A percentile compares a stretch with the other conserved stretches of the same genome.
phyloP scores from a whole-genome alignment of 2,329 filamentous ascomycete genomes.

The Ramularia endophylla region DNA sequence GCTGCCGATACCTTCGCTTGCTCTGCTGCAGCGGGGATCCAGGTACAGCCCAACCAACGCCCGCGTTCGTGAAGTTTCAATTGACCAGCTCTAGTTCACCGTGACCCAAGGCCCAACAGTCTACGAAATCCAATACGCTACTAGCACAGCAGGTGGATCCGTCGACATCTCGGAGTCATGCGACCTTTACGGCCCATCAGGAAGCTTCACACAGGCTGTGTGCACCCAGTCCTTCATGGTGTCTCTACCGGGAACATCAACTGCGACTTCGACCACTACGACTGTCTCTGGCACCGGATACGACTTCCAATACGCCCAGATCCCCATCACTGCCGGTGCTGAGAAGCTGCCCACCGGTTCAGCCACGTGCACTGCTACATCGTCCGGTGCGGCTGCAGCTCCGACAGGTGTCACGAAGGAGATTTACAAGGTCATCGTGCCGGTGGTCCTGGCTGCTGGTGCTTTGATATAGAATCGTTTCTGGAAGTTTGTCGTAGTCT shows the following conservation, averaged over 20 bases:
- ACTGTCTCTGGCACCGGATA: constrained; percentile 2
- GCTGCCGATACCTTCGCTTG: too few species aligned
- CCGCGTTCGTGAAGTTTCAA: too few species aligned
- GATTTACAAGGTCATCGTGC: constrained; percentile 14
- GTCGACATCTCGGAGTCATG: constrained; percentile 6
- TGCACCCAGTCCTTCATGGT: not conserved
- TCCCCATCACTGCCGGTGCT: constrained; percentile 16
- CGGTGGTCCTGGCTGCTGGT: constrained; percentile 8
- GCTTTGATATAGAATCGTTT: constrained; percentile 1
- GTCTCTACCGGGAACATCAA: constrained; percentile 1
- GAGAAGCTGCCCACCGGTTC: constrained; percentile 8
- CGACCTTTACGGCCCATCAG: constrained; percentile 3
- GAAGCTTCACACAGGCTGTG: not conserved
- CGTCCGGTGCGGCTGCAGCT: constrained; percentile 4
- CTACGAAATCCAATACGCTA: constrained; percentile 5
- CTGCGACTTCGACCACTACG: not conserved
- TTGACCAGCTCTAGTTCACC: too few species aligned
- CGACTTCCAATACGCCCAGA: constrained; percentile 9
- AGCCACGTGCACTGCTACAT: constrained; percentile 4
- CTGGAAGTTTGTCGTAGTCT: too few species aligned
- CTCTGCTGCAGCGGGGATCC: too few species aligned
- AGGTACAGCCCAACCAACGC: too few species aligned
- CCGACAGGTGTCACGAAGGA: constrained; percentile 8
- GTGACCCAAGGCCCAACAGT: constrained; percentile 9
- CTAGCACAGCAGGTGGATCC: not conserved